Conservation (phyloP, 768 basidiomycete genomes). For the Kwoniella shandongensis region DNA sequence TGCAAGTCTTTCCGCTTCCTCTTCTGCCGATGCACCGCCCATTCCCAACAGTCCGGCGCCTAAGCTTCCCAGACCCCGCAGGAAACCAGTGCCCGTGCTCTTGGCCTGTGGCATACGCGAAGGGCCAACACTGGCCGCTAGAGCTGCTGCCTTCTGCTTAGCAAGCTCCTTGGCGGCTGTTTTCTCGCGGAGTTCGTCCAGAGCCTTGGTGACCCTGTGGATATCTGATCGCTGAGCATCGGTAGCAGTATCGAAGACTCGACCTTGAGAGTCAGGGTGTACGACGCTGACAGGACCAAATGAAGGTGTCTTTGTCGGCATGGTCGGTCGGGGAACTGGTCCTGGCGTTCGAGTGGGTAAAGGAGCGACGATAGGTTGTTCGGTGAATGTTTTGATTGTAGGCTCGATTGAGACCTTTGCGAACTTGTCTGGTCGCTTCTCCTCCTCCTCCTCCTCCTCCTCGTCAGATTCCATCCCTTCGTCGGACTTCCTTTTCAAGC, state of each 20-base stretch:
- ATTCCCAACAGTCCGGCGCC: conserved; percentile 34
- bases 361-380: background rate
- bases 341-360: conserved; percentile 16
- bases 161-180: conserved; percentile 33
- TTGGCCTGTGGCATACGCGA: conserved; percentile 15
- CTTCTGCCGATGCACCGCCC: conserved; percentile 28
- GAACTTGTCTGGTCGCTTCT: conserved; percentile 37
- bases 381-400: conserved; percentile 4
- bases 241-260: background rate
- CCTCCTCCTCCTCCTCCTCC: conserved; percentile 20
- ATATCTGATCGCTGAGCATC: conserved; percentile 31
- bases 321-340: background rate
- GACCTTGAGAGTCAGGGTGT: background rate
- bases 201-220: conserved; percentile 36
- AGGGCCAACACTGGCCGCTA: conserved; percentile 9
- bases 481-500: conserved; percentile 44
- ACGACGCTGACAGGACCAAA: conserved; percentile 5
- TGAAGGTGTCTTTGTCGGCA: conserved; percentile 16
- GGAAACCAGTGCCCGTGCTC: conserved; percentile 39
- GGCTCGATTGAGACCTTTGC: conserved; percentile 10
- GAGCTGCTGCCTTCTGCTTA: conserved; percentile 26
- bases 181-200: conserved; percentile 39
- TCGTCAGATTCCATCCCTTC: conserved; percentile 20
- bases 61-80: conserved; percentile 37
- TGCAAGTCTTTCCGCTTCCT: conserved; percentile 28